These are phyloP conservation scores for Pichia sp. DNA, from an alignment of 1,139 yeast species.

Conservation along the genomic window DNA sequence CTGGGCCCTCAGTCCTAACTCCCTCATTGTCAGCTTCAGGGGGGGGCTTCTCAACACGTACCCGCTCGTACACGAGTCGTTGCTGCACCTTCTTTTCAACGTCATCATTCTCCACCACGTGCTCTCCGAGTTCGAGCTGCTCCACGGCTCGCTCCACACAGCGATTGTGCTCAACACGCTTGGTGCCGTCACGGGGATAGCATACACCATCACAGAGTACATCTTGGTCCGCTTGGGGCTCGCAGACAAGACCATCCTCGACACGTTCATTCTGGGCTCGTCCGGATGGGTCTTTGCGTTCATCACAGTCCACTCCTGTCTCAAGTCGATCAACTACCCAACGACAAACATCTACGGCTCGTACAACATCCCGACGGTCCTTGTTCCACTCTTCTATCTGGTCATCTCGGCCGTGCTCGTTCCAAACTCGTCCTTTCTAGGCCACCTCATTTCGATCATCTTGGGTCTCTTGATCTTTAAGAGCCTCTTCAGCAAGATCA, in stretches of 20 bases:
- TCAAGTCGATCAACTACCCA: conserved; percentile 54
- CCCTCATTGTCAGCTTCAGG: conserved; percentile 53
- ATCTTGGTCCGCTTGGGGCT: conserved; percentile 32
- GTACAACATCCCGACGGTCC: conserved; percentile 54
- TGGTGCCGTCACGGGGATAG: conserved; percentile 67
- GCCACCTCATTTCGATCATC: conserved; percentile 56
- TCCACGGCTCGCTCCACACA: conserved; percentile 83
- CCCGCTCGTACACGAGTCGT: conserved; percentile 62
- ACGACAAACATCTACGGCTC: conserved; percentile 29
- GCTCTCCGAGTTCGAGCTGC: conserved; percentile 63
- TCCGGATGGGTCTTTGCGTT: conserved; percentile 78
- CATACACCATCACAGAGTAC: conserved; percentile 56
- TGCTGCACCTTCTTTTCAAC: conserved; percentile 64
- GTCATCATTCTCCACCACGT: conserved; percentile 57
- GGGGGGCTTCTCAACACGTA: conserved; percentile 68
- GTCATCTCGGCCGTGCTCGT: conserved; percentile 46
- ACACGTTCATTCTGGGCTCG: conserved; percentile 57
- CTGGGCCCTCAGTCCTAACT: conserved; percentile 45
- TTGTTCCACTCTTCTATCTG: conserved; percentile 55
- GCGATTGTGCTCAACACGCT: conserved; percentile 75
- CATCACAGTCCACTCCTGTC: conserved; percentile 57
- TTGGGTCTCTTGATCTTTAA: conserved; percentile 55
- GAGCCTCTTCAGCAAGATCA: conserved; percentile 52
- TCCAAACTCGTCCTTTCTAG: conserved; percentile 66
- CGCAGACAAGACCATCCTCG: conserved; percentile 36